Percentiles rank a stretch among this genome's conserved stretches.
phyloP scores from a whole-genome alignment of 768 basidiomycete genomes.

The Phaeotremella fagi region DNA sequence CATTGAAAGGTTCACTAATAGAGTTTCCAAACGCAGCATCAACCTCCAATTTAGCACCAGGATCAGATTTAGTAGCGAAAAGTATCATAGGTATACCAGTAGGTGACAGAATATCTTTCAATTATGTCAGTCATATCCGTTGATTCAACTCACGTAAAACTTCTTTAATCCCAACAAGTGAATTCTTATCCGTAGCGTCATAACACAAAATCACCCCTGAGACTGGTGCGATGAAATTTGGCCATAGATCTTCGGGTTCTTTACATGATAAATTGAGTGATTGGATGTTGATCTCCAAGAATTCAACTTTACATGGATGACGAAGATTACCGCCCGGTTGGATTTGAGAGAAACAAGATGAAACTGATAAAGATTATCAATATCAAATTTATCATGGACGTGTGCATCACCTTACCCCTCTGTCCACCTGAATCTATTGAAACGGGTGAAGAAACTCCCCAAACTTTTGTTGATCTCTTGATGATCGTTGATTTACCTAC shows the following conservation, averaged over 20 bases:
- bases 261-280: conserved; percentile 31
- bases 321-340: conserved; percentile 35
- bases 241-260: conserved; percentile 27
- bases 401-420: conserved; percentile 20
- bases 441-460: conserved; percentile 39
- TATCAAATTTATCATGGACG: background rate
- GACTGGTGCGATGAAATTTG: conserved; percentile 54
- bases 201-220: conserved; percentile 85
- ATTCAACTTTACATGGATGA: conserved; percentile 32
- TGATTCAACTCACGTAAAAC: conserved; percentile 61
- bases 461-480: conserved; percentile 65
- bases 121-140: background rate
- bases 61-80: conserved; percentile 81
- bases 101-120: conserved; percentile 49
- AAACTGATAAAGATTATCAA: conserved; percentile 14
- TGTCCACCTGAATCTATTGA: conserved; percentile 17
- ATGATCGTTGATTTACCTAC: conserved; percentile 86
- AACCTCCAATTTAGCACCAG: conserved; percentile 48
- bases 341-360: conserved; percentile 24
- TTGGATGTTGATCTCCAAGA: conserved; percentile 43
- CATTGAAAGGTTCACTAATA: conserved; percentile 61
- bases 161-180: conserved; percentile 63
- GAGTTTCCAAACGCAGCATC: conserved; percentile 48
- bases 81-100: conserved; percentile 65
- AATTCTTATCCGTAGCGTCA: conserved; percentile 61